Evolutionary conservation across 2,329 filamentous ascomycete genomes (phyloP).

Genomic region (Colletotrichum sp.): DNA sequence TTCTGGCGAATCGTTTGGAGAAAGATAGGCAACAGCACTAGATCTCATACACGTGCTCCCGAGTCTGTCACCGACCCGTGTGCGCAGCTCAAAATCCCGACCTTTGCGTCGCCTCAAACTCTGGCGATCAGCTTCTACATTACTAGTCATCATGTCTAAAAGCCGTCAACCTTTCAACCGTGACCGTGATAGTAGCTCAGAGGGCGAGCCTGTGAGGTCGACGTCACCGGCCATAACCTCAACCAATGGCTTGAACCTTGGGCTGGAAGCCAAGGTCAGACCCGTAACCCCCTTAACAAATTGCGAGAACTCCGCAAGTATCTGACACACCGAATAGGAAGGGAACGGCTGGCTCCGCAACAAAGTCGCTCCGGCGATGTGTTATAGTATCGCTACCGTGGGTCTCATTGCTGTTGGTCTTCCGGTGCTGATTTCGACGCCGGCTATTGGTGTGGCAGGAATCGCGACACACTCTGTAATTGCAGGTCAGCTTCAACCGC

Average conservation of each 20-base stretch:
- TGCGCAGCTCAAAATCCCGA: neutral
- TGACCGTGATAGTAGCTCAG: neutral
- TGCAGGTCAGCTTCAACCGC: neutral
- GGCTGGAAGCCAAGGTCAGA: neutral
- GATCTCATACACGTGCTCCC: neutral
- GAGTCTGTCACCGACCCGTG: neutral
- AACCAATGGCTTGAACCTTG: accelerated
- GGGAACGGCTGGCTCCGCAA: neutral
- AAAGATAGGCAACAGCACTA: neutral
- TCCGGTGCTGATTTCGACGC: neutral
- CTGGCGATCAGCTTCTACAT: accelerated
- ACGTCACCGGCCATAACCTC: neutral
- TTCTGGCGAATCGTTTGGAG: neutral
- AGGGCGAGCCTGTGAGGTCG: neutral
- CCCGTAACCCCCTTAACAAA: neutral
- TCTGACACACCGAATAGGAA: neutral
- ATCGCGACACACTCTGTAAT: neutral
- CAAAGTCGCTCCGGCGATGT: neutral
- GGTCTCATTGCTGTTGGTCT: neutral
- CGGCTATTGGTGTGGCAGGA: neutral
- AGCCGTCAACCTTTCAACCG: neutral
- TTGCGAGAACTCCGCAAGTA: neutral
- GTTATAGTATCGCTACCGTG: neutral
- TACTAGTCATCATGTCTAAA: neutral
- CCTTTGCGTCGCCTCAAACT: accelerated